phyloP scores from a whole-genome alignment of 306 rosid species.

The Canavalia ensiformis region DNA sequence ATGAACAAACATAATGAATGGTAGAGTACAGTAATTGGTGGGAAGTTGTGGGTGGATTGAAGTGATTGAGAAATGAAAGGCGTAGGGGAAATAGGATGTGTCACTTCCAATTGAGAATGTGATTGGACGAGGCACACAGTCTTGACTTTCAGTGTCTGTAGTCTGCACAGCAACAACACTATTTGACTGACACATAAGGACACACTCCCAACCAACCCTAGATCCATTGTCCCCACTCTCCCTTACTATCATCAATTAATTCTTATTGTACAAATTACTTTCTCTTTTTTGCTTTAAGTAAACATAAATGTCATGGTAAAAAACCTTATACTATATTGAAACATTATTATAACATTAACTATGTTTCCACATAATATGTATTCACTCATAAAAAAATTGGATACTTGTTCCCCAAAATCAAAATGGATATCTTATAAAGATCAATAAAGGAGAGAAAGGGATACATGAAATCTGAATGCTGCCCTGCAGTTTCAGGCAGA shows the following conservation, averaged over 20 bases:
- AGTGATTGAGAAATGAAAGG: not conserved
- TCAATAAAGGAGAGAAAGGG: not conserved
- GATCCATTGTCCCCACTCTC: not conserved
- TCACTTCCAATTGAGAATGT: slow-evolving; percentile 43
- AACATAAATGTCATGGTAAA: not conserved
- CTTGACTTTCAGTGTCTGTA: slow-evolving; percentile 43
- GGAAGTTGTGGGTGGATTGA: no score
- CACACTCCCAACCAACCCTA: slow-evolving; percentile 12
- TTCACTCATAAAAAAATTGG: not conserved
- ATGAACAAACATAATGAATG: not conserved
- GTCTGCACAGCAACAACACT: slow-evolving; percentile 22
- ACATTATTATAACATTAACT: no score
- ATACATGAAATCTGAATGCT: slow-evolving; percentile 8
- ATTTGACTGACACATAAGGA: slow-evolving; percentile 28
- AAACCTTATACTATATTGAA: no score
- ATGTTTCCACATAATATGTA: not conserved
- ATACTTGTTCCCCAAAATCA: not conserved
- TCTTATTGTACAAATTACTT: not conserved
- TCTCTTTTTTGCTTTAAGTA: not conserved
- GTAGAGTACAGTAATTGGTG: not conserved
- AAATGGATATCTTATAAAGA: slow-evolving; percentile 1
- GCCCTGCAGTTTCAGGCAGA: slow-evolving; percentile 26
- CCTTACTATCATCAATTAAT: not conserved
- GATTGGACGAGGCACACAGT: slow-evolving; percentile 42
- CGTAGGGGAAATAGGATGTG: slow-evolving; percentile 15